Evolutionary conservation across 2,329 filamentous ascomycete genomes (phyloP).

Genomic region (Blastomyces gilchristii): DNA sequence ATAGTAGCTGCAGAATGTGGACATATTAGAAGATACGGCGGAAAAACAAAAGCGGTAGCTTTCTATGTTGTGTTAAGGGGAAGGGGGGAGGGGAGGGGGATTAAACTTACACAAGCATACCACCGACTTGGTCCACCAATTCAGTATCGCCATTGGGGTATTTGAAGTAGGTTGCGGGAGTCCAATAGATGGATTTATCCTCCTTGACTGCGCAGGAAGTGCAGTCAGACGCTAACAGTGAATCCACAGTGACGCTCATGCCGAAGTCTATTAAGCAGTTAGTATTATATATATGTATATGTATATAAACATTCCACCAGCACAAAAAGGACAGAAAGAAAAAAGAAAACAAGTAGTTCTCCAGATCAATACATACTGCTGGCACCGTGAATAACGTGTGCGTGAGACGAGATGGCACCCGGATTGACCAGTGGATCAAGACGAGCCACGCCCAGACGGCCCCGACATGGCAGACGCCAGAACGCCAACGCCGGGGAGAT

Average conservation of each 20-base stretch:
- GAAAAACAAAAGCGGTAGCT: not conserved
- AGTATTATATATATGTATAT: constrained; percentile 6
- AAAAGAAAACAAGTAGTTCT: not conserved
- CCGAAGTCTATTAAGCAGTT: constrained; percentile 49
- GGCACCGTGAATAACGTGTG: constrained; percentile 66
- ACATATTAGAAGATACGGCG: constrained; percentile 10
- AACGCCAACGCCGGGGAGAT: constrained; percentile 46
- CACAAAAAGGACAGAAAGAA: too few relatives aligned
- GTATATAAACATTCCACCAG: not conserved
- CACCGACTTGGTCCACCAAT: constrained; percentile 63
- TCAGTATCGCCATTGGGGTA: constrained; percentile 57
- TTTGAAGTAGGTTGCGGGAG: constrained; percentile 67
- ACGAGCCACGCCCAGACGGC: constrained; percentile 56
- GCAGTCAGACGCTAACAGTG: constrained; percentile 55
- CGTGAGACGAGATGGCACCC: constrained; percentile 52
- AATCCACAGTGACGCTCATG: constrained; percentile 45
- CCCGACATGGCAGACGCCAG: constrained; percentile 81
- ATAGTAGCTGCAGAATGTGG: constrained; percentile 57
- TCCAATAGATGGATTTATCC: constrained; percentile 86
- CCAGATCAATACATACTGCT: constrained; percentile 49
- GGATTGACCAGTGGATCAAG: constrained; percentile 67
- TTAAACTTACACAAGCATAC: constrained; percentile 65
- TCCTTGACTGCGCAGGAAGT: constrained; percentile 70
- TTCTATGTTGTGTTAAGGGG: too few relatives aligned
- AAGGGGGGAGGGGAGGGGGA: not conserved